Evolutionary conservation across 768 basidiomycete genomes (phyloP), one percentile per base, ranked within the genome.

Genomic region (Terana coerulea): DNA sequence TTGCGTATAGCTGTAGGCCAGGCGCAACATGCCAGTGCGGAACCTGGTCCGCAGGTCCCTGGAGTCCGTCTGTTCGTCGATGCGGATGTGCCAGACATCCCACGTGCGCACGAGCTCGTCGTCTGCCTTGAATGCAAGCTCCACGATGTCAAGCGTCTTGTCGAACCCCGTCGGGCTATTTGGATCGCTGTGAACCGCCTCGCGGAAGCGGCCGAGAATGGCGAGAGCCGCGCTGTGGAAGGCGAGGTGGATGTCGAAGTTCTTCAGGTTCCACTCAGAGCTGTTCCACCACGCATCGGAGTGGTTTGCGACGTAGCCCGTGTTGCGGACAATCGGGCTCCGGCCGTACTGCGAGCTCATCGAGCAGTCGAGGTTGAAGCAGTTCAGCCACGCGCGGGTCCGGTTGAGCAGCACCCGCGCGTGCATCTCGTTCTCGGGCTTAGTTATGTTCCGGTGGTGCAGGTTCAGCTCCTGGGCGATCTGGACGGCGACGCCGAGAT

Each of bases 271-370:
- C 64, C 77, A 82, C 5, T 72, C 74, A 1, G 86, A 89, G 51
- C 72, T 75, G 43, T 69, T 66, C 83, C 84, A 89, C 86, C 84
- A 90, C 47, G 78, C 69, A 48, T 78, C 79, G 0, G 80, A 84
- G 59, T 86, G 83, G 48, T 72, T 75, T 7, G 85, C 85, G 52
- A 85, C 84, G 63, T 88, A 93, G 67, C 90, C 88, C 6, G 76
- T 73, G 57, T 86, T 80, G 53, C 75, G 75, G 63, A 95, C 84
- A 35, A 88, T 89, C 10, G 88, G 83, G 0, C 83, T 79, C 67
- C 91, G 92, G 46, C 94, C 93, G 67, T 94, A 91, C 65, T 92
- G 86, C 12, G 83, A 86, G 4, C 89, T 84, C 7, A 87, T 86
- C 3, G 90, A 92, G 19, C 91, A 84, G 66, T 97, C 94, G 33